Evolutionary conservation across 768 basidiomycete species (phyloP), one percentile per base, ranked within the genome.

Genomic region (Leucocoprinus birnbaumii): DNA sequence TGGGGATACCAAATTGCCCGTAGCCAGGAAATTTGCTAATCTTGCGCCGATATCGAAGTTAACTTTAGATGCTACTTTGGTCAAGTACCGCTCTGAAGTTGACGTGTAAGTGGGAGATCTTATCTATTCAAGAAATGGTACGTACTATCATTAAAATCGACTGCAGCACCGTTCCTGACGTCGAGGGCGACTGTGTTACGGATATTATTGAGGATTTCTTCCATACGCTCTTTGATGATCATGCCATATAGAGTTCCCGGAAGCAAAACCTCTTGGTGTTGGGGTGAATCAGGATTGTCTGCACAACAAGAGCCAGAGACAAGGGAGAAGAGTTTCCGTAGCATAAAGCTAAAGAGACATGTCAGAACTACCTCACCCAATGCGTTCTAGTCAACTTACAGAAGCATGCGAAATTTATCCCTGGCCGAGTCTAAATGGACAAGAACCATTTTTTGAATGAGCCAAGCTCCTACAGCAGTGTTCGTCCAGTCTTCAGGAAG

Each of bases 221-320:
- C 96, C 57, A 98, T 79, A 57, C 91, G 85, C 70, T 99, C 97
- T 72, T 97, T 98, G 75, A 99, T 90, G 64, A 98, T 97, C 91
- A 96, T 98, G 47, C 86, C 87, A 67, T 97, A 98, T 21, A 99
- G 69, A 60, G 77, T 84, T 26, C 97, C 97, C 1, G 97, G 97
- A 4, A 98, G 83, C 11, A 99, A 80, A 45, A 96, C 94, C 66
- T 99, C 97, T 68, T 99, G 97, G 65, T 98, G 92, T 67, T 98
- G 96, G 56, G 97, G 94, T 1, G 95, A 98, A 79, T 99, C 97
- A 3, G 97, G 95, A 67, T 98, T 98, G 73, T 99, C 97, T 48
- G 89, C 80, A 62, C 89, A 90, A 61, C 92, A 97, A 41, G 87
- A 83, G 41, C 88, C 87, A 3, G 94, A 95, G 6, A 98, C 94